Conservation (phyloP, 116 monocot genomes). For the Iris pallida region DNA sequence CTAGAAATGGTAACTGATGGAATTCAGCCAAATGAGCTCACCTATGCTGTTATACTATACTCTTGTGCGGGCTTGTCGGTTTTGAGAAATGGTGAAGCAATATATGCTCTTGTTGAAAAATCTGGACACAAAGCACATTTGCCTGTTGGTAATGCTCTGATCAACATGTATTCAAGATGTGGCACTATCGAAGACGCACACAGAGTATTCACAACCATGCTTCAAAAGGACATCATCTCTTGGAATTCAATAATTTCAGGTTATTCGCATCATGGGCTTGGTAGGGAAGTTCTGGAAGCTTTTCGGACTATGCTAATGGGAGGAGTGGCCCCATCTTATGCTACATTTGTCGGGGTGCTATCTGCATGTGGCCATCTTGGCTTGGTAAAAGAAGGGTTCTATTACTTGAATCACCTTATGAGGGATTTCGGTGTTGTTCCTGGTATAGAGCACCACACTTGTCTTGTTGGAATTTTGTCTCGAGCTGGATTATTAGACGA, state of each 20-base stretch:
- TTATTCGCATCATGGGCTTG: constrained; percentile 43
- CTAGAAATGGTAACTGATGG: constrained; percentile 36
- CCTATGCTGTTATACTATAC: constrained; percentile 39
- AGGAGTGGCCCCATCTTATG: constrained; percentile 31
- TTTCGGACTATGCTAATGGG: constrained; percentile 46
- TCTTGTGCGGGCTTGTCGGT: constrained; percentile 44
- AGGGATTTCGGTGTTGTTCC: constrained; percentile 36
- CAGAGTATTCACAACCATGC: constrained; percentile 31
- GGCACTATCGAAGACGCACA: constrained; percentile 50
- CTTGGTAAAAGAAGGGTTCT: constrained; percentile 40
- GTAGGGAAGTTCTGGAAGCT: constrained; percentile 46
- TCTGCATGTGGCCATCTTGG: constrained; percentile 50
- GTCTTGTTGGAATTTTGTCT: constrained; percentile 44
- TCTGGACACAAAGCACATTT: constrained; percentile 25
- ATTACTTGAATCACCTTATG: constrained; percentile 42
- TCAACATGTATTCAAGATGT: constrained; percentile 59
- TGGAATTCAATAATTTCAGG: constrained; percentile 68
- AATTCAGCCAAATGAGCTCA: constrained; percentile 40
- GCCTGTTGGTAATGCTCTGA: constrained; percentile 43
- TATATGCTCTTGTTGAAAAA: constrained; percentile 41
- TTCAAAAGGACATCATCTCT: constrained; percentile 32
- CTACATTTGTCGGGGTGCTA: constrained; percentile 54
- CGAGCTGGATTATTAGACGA: constrained; percentile 35
- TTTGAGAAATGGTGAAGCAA: constrained; percentile 41
- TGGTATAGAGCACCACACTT: constrained; percentile 57